Evolutionary conservation across 1,139 yeast species (phyloP), one percentile per base, ranked within the genome.

Genomic region (Protomyces inundatus): DNA sequence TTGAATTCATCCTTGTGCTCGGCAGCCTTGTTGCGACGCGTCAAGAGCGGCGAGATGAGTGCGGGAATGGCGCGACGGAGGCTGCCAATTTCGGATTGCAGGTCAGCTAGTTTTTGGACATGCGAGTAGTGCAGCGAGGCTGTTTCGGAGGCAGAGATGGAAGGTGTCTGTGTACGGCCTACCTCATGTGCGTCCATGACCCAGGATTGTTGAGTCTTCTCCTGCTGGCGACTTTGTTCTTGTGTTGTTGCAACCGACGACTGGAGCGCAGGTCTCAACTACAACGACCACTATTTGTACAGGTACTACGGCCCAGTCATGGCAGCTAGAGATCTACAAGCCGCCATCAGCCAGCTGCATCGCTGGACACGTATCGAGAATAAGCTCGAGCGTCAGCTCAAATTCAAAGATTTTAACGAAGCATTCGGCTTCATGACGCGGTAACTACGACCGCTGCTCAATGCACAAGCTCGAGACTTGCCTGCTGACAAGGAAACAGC

Each of bases 41-140:
- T 52, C 34, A 58, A 14, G 4, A 58, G 56, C 30, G 62, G 62
- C 23, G 62, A 52, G 4, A 58, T 46, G 45, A 58, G 62, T 6
- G 56, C 55, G 12, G 62, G 62, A 33, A 58, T 58, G 30, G 53
- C 55, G 56, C 42, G 23, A 4, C 62, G 55, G 23, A 58, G 56
- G n/a, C 40, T 36, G 6, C 39, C 56, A 23, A 58, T 58, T 34
- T 58, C 62, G 7, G 12, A 52, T 30, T 58, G 55, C 32, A 58
- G 23, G 12, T 32, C 30, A 16, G 62, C 51, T 6, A 58, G 62
- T 23, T 52, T 37, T 30, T 58, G 62, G 40, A 58, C 40, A 30
- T 58, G 62, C 30, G 55, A 52, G 37, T 52, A 58, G 45, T 55
- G 51, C 16, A 58, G 52, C 30, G 46, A 14, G 52, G 53, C 62